These are phyloP conservation scores for Xylariaceae sp. DNA, from an alignment of 2,329 filamentous ascomycete genomes.

Conservation along the genomic window DNA sequence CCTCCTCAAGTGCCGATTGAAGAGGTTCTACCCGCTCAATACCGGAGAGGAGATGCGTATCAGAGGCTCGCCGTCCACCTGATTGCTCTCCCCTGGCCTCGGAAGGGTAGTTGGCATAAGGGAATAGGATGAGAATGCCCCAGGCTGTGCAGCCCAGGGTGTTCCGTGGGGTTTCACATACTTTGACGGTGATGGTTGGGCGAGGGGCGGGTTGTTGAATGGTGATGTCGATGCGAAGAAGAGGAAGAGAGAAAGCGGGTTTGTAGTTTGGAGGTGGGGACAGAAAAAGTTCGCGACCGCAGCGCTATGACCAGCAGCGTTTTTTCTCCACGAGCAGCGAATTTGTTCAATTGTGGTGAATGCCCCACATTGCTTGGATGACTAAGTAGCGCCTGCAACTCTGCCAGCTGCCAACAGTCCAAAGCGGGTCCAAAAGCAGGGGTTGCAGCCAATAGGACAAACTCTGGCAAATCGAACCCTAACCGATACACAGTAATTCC, in stretches of 20 bases:
- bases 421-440: neutral
- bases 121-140: constrained; percentile 31
- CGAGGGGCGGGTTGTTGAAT: constrained; percentile 8
- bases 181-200: constrained; percentile 34
- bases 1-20: constrained; percentile 46
- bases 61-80: constrained; percentile 33
- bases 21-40: constrained; percentile 66
- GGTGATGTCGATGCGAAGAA: constrained; percentile 24
- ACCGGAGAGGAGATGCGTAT: constrained; percentile 61
- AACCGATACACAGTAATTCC: constrained; percentile 28
- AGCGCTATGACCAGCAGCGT: constrained; percentile 9
- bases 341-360: constrained; percentile 18
- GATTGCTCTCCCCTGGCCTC: constrained; percentile 61
- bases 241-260: constrained; percentile 10
- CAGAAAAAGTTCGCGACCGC: constrained; percentile 11
- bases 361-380: neutral
- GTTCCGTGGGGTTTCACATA: constrained; percentile 37
- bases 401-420: constrained; percentile 11
- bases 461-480: constrained; percentile 29
- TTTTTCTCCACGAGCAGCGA: constrained; percentile 11
- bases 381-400: neutral
- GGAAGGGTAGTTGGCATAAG: constrained; percentile 31
- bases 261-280: constrained; percentile 5
- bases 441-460: constrained; percentile 26
- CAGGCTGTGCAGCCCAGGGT: constrained; percentile 33